These are phyloP conservation scores for Candida saitoana DNA, from an alignment of 805 yeast species.

Conservation along the genomic window DNA sequence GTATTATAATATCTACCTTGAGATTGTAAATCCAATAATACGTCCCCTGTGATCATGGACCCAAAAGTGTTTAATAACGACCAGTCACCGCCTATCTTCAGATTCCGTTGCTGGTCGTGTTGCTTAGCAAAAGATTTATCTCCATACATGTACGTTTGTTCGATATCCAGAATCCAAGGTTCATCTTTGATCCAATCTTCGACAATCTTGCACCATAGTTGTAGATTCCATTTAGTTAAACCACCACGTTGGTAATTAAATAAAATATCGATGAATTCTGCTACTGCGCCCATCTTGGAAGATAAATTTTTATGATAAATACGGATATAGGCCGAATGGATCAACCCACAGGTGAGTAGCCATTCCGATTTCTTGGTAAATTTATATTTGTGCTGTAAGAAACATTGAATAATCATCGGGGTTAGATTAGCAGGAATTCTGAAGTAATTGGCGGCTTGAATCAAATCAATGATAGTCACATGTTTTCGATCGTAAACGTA, in stretches of 20 bases:
- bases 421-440: constrained; percentile 56
- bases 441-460: constrained; percentile 57
- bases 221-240: constrained; percentile 44
- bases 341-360: constrained; percentile 66
- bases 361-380: constrained; percentile 56
- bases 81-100: constrained; percentile 31
- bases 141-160: constrained; percentile 38
- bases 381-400: constrained; percentile 46
- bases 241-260: constrained; percentile 53
- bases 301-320: constrained; percentile 47
- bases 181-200: constrained; percentile 51
- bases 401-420: constrained; percentile 46
- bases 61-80: constrained; percentile 28
- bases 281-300: constrained; percentile 46
- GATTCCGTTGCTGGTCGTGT: constrained; percentile 22
- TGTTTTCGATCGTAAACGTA: constrained; percentile 17
- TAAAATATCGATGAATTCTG: constrained; percentile 47
- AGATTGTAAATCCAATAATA: constrained; percentile 23
- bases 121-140: constrained; percentile 17
- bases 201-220: constrained; percentile 51
- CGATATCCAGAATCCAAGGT: constrained; percentile 60
- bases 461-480: constrained; percentile 31
- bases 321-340: constrained; percentile 54
- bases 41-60: constrained; percentile 30
- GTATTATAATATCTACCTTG: constrained; percentile 30